Percentiles rank a stretch among this genome's conserved stretches.
Conservation (phyloP, 805 yeast species). For the Zygotorulaspora chibaensis region DNA sequence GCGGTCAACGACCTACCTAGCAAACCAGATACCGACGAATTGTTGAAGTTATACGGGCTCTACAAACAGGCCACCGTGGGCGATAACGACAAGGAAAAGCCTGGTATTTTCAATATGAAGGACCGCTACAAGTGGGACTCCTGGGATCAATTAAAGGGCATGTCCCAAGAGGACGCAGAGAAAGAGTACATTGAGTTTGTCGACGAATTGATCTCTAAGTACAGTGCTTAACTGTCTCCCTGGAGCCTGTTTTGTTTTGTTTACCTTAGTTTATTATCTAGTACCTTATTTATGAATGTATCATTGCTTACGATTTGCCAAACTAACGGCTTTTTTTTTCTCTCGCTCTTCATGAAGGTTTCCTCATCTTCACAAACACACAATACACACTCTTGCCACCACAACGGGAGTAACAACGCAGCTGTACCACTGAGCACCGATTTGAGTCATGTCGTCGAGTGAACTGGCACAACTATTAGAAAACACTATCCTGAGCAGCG, state of each 20-base stretch:
- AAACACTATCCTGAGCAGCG: slow-evolving; percentile 68
- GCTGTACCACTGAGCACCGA: not conserved
- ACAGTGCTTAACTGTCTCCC: slow-evolving; percentile 18
- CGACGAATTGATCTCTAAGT: slow-evolving; percentile 55
- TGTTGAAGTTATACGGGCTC: slow-evolving; percentile 81
- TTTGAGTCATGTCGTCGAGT: slow-evolving; percentile 24
- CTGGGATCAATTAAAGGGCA: slow-evolving; percentile 86
- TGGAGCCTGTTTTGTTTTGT: not conserved
- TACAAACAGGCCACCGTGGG: slow-evolving; percentile 98
- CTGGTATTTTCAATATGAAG: slow-evolving; percentile 87
- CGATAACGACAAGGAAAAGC: slow-evolving; percentile 82
- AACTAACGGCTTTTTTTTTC: too few relatives aligned
- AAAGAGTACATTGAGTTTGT: slow-evolving; percentile 66
- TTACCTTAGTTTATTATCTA: not conserved
- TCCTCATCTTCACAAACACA: too few relatives aligned
- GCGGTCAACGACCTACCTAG: slow-evolving; percentile 70
- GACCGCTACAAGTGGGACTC: slow-evolving; percentile 98
- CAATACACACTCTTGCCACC: not conserved
- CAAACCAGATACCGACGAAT: slow-evolving; percentile 83
- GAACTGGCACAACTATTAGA: slow-evolving; percentile 72
- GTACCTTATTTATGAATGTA: too few relatives aligned
- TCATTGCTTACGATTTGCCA: too few relatives aligned
- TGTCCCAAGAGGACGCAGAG: slow-evolving; percentile 87
- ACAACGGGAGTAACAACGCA: not conserved
- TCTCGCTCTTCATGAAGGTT: too few relatives aligned